Base-by-base conservation (phyloP, 2,329 filamentous ascomycete species). In the Exophiala phaeomuriformis region DNA sequence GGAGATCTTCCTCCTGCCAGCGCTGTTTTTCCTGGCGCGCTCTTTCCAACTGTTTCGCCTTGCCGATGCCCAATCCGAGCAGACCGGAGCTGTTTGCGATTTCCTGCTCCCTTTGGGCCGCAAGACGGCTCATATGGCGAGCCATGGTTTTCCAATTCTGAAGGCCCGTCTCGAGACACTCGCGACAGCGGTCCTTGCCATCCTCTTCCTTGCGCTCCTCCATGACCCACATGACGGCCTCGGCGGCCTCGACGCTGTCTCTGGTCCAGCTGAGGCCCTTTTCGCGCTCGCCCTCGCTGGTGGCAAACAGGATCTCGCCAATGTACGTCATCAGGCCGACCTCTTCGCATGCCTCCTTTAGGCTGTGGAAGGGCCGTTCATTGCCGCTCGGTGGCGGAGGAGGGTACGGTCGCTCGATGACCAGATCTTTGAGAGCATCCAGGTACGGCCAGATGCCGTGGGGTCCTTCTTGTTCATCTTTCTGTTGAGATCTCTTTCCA, bases 261-360 rank as follows among this genome's bases (percentile, higher is more conserved):
- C 89, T 81, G 0, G 91, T 95, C 91, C 91, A 97, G 4, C 83
- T 83, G 1, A 96, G 75, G 0, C 90, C 91, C 56, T 86, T 84
- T 46, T 88, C 83, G 47, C 75, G 73, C 39, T 62, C 60, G 12
- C 68, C 73, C 12, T 74, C 71, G n/a, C 79, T 77, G 3, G 79
- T 80, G 0, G 88, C 81, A 68, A 86, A 96, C 32, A 97, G 78
- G 48, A 97, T 95, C 72, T 97, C 91, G 54, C 91, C 91, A 58
- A 97, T 91, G 69, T 95, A 93, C 28, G 90, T 79, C 76, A 89
- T 90, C 9, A 96, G 72, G 0, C 82, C 88, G 2, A 90, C 89
- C 69, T 96, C 90, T 61, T 93, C 85, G 69, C 90, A 96, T 36
- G 80, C 78, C 60, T 87, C 82, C 30, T 77, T 74, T 6, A 81